phyloP scores from a whole-genome alignment of 2,329 filamentous ascomycete genomes.

The Cytospora chrysosperma region DNA sequence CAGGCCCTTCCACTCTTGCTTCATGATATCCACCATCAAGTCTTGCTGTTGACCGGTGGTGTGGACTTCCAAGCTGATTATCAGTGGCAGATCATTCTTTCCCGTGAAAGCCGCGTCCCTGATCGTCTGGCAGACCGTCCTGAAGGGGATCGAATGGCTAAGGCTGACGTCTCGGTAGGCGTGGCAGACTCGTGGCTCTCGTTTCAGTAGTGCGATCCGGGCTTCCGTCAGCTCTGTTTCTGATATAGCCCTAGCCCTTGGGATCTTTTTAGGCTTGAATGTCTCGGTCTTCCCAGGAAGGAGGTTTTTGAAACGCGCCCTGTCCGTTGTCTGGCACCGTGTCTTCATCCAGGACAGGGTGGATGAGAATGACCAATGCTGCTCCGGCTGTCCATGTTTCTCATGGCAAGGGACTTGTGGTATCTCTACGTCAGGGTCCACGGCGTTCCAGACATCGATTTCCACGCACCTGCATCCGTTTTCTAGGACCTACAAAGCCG shows the following conservation, averaged over 20 bases:
- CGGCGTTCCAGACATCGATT: conserved; percentile 91
- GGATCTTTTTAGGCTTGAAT: conserved; percentile 9
- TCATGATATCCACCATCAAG: conserved; percentile 92
- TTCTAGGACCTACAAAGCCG: conserved; percentile 43
- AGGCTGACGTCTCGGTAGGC: conserved; percentile 62
- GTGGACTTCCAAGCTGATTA: conserved; percentile 91
- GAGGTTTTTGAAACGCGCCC: not conserved
- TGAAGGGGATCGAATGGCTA: conserved; percentile 79
- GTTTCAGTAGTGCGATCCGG: conserved; percentile 31
- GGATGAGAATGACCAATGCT: conserved; percentile 22
- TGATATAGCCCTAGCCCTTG: conserved; percentile 19
- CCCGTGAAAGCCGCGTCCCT: conserved; percentile 73
- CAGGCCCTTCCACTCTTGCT: conserved; percentile 75
- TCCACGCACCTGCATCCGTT: conserved; percentile 87
- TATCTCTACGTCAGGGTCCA: conserved; percentile 31
- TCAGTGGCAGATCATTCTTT: conserved; percentile 71
- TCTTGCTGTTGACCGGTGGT: conserved; percentile 79
- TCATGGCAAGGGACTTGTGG: conserved; percentile 35
- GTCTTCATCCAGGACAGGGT: conserved; percentile 28
- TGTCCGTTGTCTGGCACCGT: not conserved
- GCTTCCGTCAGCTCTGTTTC: conserved; percentile 17
- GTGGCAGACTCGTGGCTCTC: conserved; percentile 80
- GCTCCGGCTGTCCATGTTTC: conserved; percentile 37
- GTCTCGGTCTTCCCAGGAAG: conserved; percentile 25
- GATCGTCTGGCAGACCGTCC: conserved; percentile 80